Evolutionary conservation across 202 grass and related monocot species (phyloP).

Genomic region (Brachypodium distachyon): DNA sequence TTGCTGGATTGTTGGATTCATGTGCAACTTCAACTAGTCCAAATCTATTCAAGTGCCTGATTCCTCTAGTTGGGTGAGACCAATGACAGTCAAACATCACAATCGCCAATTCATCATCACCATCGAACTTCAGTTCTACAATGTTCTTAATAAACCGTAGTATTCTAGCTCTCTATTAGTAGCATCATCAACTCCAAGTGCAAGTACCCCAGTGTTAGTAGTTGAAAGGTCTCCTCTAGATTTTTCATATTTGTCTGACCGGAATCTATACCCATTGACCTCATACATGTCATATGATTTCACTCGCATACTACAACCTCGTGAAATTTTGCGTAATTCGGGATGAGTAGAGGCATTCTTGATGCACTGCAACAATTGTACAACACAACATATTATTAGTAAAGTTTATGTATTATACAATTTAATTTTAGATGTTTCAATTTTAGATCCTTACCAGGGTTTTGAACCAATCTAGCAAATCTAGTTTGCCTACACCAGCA

Average conservation of each 20-base stretch:
- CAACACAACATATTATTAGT: not conserved
- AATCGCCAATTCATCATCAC: not conserved
- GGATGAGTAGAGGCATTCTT: not conserved
- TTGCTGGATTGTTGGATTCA: no score
- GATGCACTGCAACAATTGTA: not conserved
- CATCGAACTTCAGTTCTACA: not conserved
- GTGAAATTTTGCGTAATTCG: not conserved
- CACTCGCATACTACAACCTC: not conserved
- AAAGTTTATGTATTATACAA: not conserved
- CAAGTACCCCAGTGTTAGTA: not conserved
- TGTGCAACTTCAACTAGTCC: no score
- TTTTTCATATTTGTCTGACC: not conserved
- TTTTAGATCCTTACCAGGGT: not conserved
- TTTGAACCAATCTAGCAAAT: not conserved
- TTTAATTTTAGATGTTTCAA: not conserved
- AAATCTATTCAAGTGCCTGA: no score
- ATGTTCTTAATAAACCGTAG: constrained; percentile 1
- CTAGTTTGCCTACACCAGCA: no score
- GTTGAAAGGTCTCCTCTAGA: not conserved
- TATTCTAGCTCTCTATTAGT: not conserved
- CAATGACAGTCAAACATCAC: not conserved
- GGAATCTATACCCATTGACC: no score
- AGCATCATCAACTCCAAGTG: not conserved
- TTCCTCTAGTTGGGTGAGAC: not conserved
- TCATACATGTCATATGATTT: constrained; percentile 15